A percentile compares a stretch with the other conserved stretches of the same genome.
phyloP scores from a whole-genome alignment of 805 yeast species.

The Candida qinlingensis region DNA sequence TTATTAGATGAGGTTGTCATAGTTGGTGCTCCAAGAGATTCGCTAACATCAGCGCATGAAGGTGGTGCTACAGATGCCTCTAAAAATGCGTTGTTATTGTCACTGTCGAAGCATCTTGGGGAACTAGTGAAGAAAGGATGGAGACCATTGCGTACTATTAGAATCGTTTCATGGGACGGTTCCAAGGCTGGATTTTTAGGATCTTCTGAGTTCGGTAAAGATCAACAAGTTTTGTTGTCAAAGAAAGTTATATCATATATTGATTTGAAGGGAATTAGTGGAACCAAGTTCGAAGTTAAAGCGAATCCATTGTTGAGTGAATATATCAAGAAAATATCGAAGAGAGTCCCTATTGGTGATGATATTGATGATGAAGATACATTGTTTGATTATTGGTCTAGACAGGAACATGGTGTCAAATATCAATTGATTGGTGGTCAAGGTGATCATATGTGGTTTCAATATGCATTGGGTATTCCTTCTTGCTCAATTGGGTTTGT shows the following conservation, averaged over 20 bases:
- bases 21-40: constrained; percentile 53
- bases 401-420: constrained; percentile 28
- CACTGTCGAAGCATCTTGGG: constrained; percentile 47
- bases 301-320: constrained; percentile 54
- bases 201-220: constrained; percentile 74
- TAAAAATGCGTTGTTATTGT: constrained; percentile 27
- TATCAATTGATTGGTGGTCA: constrained; percentile 43
- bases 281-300: constrained; percentile 40
- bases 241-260: constrained; percentile 53
- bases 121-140: constrained; percentile 46
- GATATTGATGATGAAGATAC: constrained; percentile 28
- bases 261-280: constrained; percentile 45
- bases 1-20: constrained; percentile 48
- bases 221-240: constrained; percentile 39
- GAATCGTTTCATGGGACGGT: constrained; percentile 78
- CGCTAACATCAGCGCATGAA: constrained; percentile 21
- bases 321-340: constrained; percentile 32
- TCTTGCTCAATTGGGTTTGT: constrained; percentile 45
- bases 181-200: constrained; percentile 72
- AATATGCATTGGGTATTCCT: constrained; percentile 64
- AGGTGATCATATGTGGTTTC: constrained; percentile 55
- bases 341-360: constrained; percentile 2
- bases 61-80: constrained; percentile 5
- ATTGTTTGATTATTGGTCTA: constrained; percentile 43
- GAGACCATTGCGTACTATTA: constrained; percentile 68